phyloP scores from a whole-genome alignment of 257 asterid genomes.

The Sherardia arvensis region DNA sequence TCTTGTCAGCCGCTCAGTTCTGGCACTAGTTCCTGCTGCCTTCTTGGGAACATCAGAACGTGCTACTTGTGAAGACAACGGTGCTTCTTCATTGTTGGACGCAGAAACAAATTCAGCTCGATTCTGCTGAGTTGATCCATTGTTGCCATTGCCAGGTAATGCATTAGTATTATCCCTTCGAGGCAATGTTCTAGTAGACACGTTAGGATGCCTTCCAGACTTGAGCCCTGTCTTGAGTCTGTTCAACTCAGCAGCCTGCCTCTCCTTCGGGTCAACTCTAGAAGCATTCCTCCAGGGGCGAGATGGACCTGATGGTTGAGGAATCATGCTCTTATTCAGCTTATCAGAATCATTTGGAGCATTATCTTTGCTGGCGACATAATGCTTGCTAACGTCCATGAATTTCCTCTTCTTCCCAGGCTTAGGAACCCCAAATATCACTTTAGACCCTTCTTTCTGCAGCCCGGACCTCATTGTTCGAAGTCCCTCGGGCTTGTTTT shows the following conservation, averaged over 20 bases:
- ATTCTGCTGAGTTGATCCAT: slow-evolving; percentile 39
- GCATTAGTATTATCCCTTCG: slow-evolving; percentile 39
- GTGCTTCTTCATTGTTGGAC: slow-evolving; percentile 32
- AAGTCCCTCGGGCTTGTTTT: slow-evolving; percentile 37
- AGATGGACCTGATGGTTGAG: slow-evolving; percentile 48
- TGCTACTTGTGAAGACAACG: slow-evolving; percentile 40
- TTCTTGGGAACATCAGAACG: slow-evolving; percentile 37
- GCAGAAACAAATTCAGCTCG: slow-evolving; percentile 27
- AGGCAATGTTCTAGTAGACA: slow-evolving; percentile 45
- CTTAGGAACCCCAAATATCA: slow-evolving; percentile 79
- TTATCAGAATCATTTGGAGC: slow-evolving; percentile 47
- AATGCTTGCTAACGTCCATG: slow-evolving; percentile 95
- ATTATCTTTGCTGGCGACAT: slow-evolving; percentile 43
- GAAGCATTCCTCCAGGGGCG: slow-evolving; percentile 43
- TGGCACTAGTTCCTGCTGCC: slow-evolving; percentile 28
- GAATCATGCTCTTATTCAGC: slow-evolving; percentile 41
- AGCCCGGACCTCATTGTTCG: slow-evolving; percentile 65
- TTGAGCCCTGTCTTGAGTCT: slow-evolving; percentile 33
- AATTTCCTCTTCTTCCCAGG: slow-evolving; percentile 93
- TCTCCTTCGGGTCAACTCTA: slow-evolving; percentile 51
- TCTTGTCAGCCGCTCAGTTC: slow-evolving; percentile 46
- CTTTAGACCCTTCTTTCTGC: slow-evolving; percentile 69
- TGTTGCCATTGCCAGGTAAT: slow-evolving; percentile 33
- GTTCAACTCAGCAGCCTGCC: slow-evolving; percentile 37
- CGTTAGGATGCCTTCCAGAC: slow-evolving; percentile 54